Base-by-base conservation (phyloP, 2,329 filamentous ascomycete genomes). In the Verticillium alfalfae region DNA sequence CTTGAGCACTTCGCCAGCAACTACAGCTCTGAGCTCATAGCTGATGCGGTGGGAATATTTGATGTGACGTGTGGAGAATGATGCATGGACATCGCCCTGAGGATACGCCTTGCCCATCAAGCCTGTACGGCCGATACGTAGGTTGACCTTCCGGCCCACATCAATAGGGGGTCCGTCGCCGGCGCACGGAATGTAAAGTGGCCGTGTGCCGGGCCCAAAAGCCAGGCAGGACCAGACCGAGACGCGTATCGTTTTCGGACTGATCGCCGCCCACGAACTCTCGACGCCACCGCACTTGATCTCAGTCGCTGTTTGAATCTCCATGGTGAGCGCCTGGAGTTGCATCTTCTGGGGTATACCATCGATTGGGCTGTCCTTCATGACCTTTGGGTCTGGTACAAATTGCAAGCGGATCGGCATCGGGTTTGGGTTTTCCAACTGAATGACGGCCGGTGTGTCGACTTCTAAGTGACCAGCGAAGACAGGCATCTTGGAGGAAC, bases 401-500 rank as follows among this genome's bases (percentile, higher is more conserved):
- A 68, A 36, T 1, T 56, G 62, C 0, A 74, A 34, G 2, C 22
- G 56, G 9, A 73, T 65, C 0, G 72, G 69, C 1, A 74, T 61
- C 0, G 65, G 64, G 0, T 45, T 26, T 0, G 67, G 67, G 18
- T 70, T 67, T 0, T 70, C 69, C 0, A 76, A 65, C n/a, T 75
- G 73, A 6, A 78, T 64, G 0, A 70, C 62, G 0, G 56, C 55
- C 0, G 76, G 75, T 1, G 66, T 63, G 1, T 68, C 64, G 1
- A 73, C 57, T 5, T 70, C 60, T 1, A 75, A n/a, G 0, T 65
- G 59, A 39, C 71, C 76, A 0, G 22, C 36, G 2, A 76, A 69
- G 1, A 57, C 34, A 0, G 77, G 77, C 0, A 75, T 69, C 16
- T 69, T 74, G 15, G 72, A 70, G 1, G 70, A 70, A 2, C 64